Evolutionary conservation across 257 asterid genomes (phyloP).

Genomic region (Asclepias syriaca): DNA sequence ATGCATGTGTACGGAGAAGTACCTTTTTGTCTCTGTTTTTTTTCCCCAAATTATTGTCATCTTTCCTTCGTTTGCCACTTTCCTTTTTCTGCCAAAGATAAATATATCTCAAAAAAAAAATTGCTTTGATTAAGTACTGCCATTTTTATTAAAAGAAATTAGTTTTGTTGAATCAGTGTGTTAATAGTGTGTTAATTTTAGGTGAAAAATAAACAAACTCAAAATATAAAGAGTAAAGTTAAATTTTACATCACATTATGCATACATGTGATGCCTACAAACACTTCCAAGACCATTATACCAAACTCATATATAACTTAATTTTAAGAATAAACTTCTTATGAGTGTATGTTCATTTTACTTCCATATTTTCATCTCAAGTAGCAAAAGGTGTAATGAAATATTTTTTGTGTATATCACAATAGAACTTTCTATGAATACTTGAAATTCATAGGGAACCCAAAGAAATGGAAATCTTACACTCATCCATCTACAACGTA

Average conservation of each 20-base stretch:
- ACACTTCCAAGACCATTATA: neutral
- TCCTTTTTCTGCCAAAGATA: slow-evolving; percentile 67
- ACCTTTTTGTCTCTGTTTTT: slow-evolving; percentile 87
- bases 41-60: slow-evolving; percentile 55
- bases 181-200: neutral
- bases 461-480: slow-evolving; percentile 42
- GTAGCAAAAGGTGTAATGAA: neutral
- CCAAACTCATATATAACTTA: neutral
- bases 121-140: neutral
- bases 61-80: slow-evolving; percentile 88
- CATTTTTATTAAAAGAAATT: neutral
- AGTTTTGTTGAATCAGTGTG: neutral
- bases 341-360: neutral
- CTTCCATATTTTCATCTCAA: neutral
- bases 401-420: neutral
- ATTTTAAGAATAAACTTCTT: neutral
- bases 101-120: neutral
- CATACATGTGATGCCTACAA: neutral
- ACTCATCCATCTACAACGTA: slow-evolving; percentile 90
- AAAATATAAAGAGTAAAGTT: neutral
- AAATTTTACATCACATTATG: neutral
- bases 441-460: neutral
- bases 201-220: neutral
- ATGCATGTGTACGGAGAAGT: slow-evolving; percentile 11
- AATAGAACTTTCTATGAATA: neutral